These are phyloP conservation scores for Dactylellina leptospora DNA, from an alignment of 2,329 filamentous ascomycete species.

Conservation along the genomic window DNA sequence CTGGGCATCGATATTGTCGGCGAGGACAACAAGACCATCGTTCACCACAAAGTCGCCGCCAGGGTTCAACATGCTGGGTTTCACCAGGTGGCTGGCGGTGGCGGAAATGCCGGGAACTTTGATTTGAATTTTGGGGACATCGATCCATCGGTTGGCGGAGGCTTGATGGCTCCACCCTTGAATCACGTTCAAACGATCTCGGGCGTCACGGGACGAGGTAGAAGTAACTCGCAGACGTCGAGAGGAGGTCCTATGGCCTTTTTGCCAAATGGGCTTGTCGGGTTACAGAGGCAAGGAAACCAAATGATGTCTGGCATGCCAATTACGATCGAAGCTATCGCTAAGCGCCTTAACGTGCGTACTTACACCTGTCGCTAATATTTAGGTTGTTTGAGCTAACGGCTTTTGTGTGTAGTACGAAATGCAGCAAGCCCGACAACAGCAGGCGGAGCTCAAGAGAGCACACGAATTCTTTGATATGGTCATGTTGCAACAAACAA, in stretches of 20 bases:
- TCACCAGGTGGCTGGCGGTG: constrained; percentile 62
- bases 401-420: constrained; percentile 70
- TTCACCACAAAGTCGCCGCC: constrained; percentile 97
- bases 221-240: constrained; percentile 66
- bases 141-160: constrained; percentile 74
- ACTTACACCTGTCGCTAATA: neutral
- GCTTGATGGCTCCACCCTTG: constrained; percentile 67
- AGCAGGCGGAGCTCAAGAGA: constrained; percentile 83
- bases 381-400: constrained; percentile 19
- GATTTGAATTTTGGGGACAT: constrained; percentile 94
- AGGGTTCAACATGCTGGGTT: constrained; percentile 96
- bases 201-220: constrained; percentile 65
- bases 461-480: constrained; percentile 82
- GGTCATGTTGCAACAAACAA: constrained; percentile 66
- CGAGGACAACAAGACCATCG: constrained; percentile 97
- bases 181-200: constrained; percentile 70
- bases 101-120: constrained; percentile 76
- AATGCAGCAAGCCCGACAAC: constrained; percentile 86
- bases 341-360: constrained; percentile 83
- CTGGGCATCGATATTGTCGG: constrained; percentile 98
- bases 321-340: constrained; percentile 91
- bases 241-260: constrained; percentile 58
- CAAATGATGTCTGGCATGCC: constrained; percentile 78
- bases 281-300: constrained; percentile 73
- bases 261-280: constrained; percentile 63